Evolutionary conservation across 495 filamentous ascomycete species (phyloP).

Genomic region (Penicillium argentinense): DNA sequence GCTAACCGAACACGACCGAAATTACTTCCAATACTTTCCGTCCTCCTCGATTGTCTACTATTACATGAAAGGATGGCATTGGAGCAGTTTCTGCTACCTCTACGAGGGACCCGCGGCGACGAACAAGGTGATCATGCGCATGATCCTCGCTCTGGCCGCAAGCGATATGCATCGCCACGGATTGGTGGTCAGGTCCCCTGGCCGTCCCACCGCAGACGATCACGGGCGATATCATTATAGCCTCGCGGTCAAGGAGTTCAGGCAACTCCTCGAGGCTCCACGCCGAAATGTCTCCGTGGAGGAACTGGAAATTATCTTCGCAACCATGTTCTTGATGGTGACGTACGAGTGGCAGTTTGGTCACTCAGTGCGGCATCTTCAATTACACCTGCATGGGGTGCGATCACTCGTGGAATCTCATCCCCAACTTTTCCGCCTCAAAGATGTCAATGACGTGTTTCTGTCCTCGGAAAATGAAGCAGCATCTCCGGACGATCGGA

Average conservation of each 20-base stretch:
- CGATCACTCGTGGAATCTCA: slow-evolving; percentile 42
- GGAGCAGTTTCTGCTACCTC: slow-evolving; percentile 43
- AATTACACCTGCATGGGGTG: slow-evolving; percentile 42
- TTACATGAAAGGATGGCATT: slow-evolving; percentile 45
- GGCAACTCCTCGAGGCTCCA: slow-evolving; percentile 38
- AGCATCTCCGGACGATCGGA: slow-evolving; percentile 9
- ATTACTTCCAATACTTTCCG: slow-evolving; percentile 45
- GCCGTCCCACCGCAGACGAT: slow-evolving; percentile 36
- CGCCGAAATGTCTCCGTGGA: slow-evolving; percentile 24
- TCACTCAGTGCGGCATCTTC: slow-evolving; percentile 39
- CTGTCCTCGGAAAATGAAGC: slow-evolving; percentile 20
- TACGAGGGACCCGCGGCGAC: slow-evolving; percentile 38
- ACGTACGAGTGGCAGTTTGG: slow-evolving; percentile 47
- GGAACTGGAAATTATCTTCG: slow-evolving; percentile 41
- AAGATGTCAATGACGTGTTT: slow-evolving; percentile 36
- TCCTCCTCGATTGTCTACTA: slow-evolving; percentile 42
- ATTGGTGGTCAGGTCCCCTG: slow-evolving; percentile 26
- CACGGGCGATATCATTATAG: slow-evolving; percentile 44
- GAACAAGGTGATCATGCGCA: slow-evolving; percentile 46
- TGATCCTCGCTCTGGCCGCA: slow-evolving; percentile 42
- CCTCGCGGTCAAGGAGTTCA: slow-evolving; percentile 44
- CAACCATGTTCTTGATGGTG: slow-evolving; percentile 45
- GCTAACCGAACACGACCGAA: slow-evolving; percentile 36
- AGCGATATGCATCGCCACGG: slow-evolving; percentile 45
- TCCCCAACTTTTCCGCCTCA: slow-evolving; percentile 37